Evolutionary conservation across 2,329 filamentous ascomycete species (phyloP).

Genomic region (Calonectria fujianensis): DNA sequence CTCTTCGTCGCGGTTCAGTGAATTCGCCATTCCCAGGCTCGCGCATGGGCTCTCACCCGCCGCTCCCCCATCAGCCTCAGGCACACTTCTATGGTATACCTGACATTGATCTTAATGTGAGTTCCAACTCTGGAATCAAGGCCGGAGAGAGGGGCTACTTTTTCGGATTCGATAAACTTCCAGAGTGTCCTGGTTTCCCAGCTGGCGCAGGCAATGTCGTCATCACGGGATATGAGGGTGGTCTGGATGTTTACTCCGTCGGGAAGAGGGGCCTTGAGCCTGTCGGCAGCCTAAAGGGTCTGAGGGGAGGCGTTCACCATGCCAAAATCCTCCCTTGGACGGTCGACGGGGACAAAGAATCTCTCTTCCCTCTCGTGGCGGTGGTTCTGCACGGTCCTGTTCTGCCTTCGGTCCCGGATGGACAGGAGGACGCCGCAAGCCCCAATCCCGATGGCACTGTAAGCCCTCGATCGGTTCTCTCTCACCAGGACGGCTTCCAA

Average conservation of each 20-base stretch:
- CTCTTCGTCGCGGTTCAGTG: conserved; percentile 68
- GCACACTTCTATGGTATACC: conserved; percentile 85
- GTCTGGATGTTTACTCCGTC: conserved; percentile 84
- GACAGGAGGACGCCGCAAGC: conserved; percentile 62
- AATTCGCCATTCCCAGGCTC: conserved; percentile 70
- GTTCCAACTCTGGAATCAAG: conserved; percentile 72
- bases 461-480: conserved; percentile 63
- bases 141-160: conserved; percentile 83
- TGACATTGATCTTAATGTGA: conserved; percentile 82
- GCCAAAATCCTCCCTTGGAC: conserved; percentile 89
- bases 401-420: conserved; percentile 65
- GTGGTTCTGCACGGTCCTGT: conserved; percentile 88
- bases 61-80: conserved; percentile 84
- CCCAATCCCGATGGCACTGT: conserved; percentile 65
- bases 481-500: conserved; percentile 61
- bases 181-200: conserved; percentile 62
- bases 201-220: conserved; percentile 77
- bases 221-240: conserved; percentile 87
- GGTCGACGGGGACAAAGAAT: conserved; percentile 70
- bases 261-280: conserved; percentile 82
- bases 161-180: conserved; percentile 86
- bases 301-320: conserved; percentile 86
- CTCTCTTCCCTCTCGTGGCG: conserved; percentile 83
- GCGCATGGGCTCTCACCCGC: conserved; percentile 72
- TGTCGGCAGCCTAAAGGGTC: conserved; percentile 82